Base-by-base conservation (phyloP, 306 rosid species). In the Quercus gilva region DNA sequence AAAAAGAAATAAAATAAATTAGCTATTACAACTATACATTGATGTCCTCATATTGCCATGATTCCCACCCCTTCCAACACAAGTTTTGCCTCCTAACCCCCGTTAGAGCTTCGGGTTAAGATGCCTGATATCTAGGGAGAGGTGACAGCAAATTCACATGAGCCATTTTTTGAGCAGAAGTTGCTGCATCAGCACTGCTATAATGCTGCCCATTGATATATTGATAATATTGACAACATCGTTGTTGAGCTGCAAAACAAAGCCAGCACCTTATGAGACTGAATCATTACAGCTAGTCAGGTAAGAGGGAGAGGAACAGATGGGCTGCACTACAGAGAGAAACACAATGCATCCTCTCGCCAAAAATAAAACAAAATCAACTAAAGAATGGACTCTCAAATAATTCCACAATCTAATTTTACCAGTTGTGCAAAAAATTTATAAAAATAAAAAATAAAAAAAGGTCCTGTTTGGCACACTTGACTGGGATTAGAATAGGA, bases 191-290 rank as follows among this genome's bases (percentile, higher is more conserved):
- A 91, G 84, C 75, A 91, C 87, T n/a, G 99, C 99, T 72, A 90
- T 80, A 85, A 90, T 79, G 87, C 93, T 89, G 31, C 99, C 99
- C 87, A 90, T 85, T 26, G 93, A 91, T 83, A 96, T 93, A 86
- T 96, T 96, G 88, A 96, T 91, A 76, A 96, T 61, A 68, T 96
- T 96, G 65, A 96, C 99, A 3, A 84, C 91, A 73, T 96, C 98
- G 59, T 96, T 95, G 55, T 91, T 91, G 56, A 95, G 99, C 98
- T 96, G 97, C 90, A 87, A 71, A 87, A 80, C 69, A 76, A 68
- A 71, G 65, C 11, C 9, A 73, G 65, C 1, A 17, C 56, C 29
- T 64, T 58, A 11, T 68, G 41, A 67, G 58, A 43, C 5, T 76
- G 33, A 65, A 31, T 3, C 73, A 43, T 56, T 74, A 37, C 53